Evolutionary conservation across 2,329 filamentous ascomycete genomes (phyloP).

Genomic region (Neofusicoccum kwambonambiense): DNA sequence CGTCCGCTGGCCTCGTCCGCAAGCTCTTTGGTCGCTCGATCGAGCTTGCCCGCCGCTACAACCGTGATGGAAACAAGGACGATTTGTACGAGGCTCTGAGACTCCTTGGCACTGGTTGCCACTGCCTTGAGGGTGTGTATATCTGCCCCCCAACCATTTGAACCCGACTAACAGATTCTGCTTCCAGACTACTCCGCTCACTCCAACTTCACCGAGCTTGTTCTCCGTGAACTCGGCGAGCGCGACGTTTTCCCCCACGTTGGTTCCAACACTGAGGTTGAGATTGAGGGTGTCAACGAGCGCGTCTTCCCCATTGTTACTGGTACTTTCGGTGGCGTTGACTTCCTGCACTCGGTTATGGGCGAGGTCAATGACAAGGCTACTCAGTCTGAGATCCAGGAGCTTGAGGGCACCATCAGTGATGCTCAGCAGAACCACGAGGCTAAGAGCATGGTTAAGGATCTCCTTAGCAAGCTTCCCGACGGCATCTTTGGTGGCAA

Average conservation of each 20-base stretch:
- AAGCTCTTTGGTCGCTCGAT: conserved; percentile 72
- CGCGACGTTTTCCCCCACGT: conserved; percentile 82
- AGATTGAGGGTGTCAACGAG: conserved; percentile 63
- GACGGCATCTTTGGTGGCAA: conserved; percentile 70
- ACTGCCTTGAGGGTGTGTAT: conserved; percentile 73
- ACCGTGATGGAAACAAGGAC: conserved; percentile 62
- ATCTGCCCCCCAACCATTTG: neutral
- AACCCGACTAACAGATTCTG: neutral
- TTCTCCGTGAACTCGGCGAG: conserved; percentile 83
- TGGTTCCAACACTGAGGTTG: conserved; percentile 69
- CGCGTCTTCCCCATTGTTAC: conserved; percentile 80
- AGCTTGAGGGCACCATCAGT: conserved; percentile 79
- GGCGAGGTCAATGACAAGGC: conserved; percentile 81
- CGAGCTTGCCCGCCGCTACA: conserved; percentile 75
- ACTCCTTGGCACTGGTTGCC: conserved; percentile 80
- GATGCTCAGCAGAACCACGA: conserved; percentile 59
- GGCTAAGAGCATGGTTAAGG: conserved; percentile 73
- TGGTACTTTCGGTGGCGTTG: conserved; percentile 91
- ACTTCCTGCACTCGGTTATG: conserved; percentile 87
- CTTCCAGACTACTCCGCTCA: conserved; percentile 78
- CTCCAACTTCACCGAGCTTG: conserved; percentile 89
- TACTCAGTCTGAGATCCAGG: conserved; percentile 85
- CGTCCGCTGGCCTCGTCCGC: conserved; percentile 74
- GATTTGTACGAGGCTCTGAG: conserved; percentile 86
- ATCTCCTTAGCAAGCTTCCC: conserved; percentile 79